These are phyloP conservation scores for Phytophthora macrochlamydospora DNA, from an alignment of 352 stramenopile species.

Conservation along the genomic window DNA sequence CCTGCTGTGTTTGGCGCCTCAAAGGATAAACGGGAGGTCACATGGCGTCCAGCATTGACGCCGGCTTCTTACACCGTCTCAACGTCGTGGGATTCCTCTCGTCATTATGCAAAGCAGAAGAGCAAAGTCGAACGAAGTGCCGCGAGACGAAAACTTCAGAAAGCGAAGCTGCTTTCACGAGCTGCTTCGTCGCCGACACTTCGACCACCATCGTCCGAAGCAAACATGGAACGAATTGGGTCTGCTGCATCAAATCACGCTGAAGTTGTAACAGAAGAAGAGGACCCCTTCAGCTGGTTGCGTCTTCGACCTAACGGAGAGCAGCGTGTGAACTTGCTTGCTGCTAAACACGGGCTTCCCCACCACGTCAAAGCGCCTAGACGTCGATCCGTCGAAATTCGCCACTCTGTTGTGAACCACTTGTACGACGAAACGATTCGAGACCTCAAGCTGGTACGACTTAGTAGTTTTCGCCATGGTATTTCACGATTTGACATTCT, in stretches of 20 bases:
- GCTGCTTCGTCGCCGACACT: constrained; percentile 22
- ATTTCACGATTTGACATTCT: not conserved
- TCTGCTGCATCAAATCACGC: not conserved
- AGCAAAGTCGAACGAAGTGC: constrained; percentile 32
- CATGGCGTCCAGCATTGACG: constrained; percentile 50
- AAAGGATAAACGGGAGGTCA: constrained; percentile 44
- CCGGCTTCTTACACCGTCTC: constrained; percentile 40
- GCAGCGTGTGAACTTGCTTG: constrained; percentile 53
- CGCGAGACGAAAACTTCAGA: constrained; percentile 25
- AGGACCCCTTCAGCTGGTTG: constrained; percentile 70
- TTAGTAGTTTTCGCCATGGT: not conserved
- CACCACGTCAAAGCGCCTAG: constrained; percentile 36
- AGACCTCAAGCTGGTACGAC: constrained; percentile 8
- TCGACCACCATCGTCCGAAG: constrained; percentile 9
- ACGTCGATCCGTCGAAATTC: constrained; percentile 12
- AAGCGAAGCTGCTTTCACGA: constrained; percentile 14
- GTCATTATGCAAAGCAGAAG: constrained; percentile 65
- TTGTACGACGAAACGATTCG: constrained; percentile 4
- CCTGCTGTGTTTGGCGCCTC: constrained; percentile 53
- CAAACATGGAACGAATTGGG: constrained; percentile 3
- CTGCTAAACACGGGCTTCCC: constrained; percentile 47
- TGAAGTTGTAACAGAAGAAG: constrained; percentile 5
- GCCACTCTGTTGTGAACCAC: constrained; percentile 4
- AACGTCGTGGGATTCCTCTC: constrained; percentile 60
- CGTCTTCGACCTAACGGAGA: constrained; percentile 53